These are phyloP conservation scores for Bruguiera sexangula DNA, from an alignment of 345 rosid genomes.

Conservation along the genomic window DNA sequence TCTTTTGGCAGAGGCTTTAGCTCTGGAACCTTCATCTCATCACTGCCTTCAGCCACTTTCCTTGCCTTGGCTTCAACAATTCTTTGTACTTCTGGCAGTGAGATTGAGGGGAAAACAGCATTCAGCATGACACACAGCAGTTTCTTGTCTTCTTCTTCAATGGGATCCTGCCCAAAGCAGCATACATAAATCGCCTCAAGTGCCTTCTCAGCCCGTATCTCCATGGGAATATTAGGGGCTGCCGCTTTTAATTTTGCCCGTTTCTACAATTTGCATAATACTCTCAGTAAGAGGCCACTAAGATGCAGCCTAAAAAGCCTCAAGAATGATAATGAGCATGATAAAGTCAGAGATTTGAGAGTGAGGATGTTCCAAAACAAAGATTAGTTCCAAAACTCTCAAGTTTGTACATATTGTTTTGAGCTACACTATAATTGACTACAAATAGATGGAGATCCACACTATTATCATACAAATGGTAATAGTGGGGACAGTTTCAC, in stretches of 20 bases:
- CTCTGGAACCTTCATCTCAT: slow-evolving; percentile 38
- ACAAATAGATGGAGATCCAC: too few species aligned
- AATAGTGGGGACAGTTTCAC: not conserved
- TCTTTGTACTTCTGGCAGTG: slow-evolving; percentile 46
- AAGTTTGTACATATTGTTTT: too few species aligned
- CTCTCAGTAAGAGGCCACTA: not conserved
- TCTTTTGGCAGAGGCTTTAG: slow-evolving; percentile 62
- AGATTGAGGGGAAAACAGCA: slow-evolving; percentile 67
- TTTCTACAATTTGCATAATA: slow-evolving; percentile 44
- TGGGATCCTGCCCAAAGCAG: slow-evolving; percentile 64
- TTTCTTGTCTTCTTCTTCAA: slow-evolving; percentile 73
- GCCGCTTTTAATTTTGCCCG: slow-evolving; percentile 60
- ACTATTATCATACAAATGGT: not conserved
- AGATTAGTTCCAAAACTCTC: too few species aligned
- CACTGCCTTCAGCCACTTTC: slow-evolving; percentile 62
- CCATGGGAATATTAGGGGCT: slow-evolving; percentile 73
- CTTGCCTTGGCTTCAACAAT: slow-evolving; percentile 59
- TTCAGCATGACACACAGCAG: slow-evolving; percentile 55
- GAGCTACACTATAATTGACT: too few species aligned
- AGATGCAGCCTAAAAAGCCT: not conserved
- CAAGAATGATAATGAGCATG: not conserved
- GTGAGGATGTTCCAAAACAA: too few species aligned
- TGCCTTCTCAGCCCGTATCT: slow-evolving; percentile 70
- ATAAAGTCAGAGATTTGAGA: not conserved
- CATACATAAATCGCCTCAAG: slow-evolving; percentile 80